phyloP scores from a whole-genome alignment of 2,329 filamentous ascomycete species.

The Fusarium sp. region DNA sequence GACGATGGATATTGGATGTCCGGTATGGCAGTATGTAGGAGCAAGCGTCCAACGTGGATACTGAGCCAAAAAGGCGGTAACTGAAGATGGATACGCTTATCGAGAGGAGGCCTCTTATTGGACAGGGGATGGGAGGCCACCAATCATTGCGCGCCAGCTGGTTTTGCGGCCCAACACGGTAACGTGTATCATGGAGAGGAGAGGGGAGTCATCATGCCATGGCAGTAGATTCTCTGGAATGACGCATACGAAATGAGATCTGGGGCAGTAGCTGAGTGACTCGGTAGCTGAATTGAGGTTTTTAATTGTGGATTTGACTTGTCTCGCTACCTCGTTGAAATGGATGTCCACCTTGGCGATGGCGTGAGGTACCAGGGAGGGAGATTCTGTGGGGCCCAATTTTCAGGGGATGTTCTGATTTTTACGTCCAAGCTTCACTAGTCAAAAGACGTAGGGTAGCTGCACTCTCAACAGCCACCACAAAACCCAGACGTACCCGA shows the following conservation, averaged over 20 bases:
- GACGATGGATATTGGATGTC: not conserved
- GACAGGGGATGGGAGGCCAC: not conserved
- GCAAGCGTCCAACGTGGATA: conserved; percentile 6
- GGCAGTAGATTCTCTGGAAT: not conserved
- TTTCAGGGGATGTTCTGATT: not conserved
- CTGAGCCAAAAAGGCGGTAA: conserved; percentile 32
- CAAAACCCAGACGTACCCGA: too few relatives aligned
- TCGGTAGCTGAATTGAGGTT: not conserved
- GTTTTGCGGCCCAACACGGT: conserved; percentile 32
- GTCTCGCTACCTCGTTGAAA: not conserved
- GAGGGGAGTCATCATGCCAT: conserved; percentile 8
- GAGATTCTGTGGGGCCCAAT: not conserved
- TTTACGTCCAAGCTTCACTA: not conserved
- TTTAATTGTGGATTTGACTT: conserved; percentile 2
- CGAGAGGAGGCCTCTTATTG: not conserved
- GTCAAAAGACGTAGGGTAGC: not conserved
- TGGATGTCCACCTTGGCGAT: not conserved
- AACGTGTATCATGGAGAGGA: conserved; percentile 17
- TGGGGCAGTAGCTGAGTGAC: not conserved
- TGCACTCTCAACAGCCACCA: too few relatives aligned
- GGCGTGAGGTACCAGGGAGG: not conserved
- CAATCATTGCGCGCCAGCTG: conserved; percentile 28
- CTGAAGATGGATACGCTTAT: conserved; percentile 29
- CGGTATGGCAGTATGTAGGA: not conserved
- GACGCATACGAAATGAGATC: conserved; percentile 1